Conservation (phyloP, 305 asterid species). For the Fraxinus ornus region DNA sequence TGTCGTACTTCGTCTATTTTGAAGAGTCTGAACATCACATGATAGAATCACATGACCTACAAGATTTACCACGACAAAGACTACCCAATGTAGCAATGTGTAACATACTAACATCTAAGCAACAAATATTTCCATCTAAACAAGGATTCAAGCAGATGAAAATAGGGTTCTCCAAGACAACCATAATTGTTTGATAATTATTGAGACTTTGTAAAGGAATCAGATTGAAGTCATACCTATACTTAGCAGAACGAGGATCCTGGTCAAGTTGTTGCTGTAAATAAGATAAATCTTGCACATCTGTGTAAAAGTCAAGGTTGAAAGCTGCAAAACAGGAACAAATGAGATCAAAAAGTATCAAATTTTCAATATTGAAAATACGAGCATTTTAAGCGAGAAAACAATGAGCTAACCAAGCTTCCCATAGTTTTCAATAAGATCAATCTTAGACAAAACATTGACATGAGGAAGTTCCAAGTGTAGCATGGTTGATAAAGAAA, state of each 20-base stretch:
- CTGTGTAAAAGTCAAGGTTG: conserved; percentile 97
- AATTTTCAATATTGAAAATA: background rate
- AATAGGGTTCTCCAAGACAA: background rate
- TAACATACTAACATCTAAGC: background rate
- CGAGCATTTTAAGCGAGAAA: background rate
- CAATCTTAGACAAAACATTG: conserved; percentile 93
- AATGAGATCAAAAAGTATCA: conserved; percentile 17
- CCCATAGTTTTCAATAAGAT: conserved; percentile 93
- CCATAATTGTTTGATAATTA: background rate
- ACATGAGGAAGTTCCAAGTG: conserved; percentile 96
- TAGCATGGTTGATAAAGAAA: conserved; percentile 87
- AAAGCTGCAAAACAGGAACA: conserved; percentile 61
- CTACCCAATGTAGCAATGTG: background rate
- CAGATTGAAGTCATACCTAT: conserved; percentile 47
- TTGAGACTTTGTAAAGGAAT: conserved; percentile 9
- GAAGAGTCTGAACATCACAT: no score
- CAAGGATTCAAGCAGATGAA: background rate
- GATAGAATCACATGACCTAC: background rate
- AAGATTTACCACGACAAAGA: background rate
- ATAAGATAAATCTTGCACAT: conserved; percentile 81
- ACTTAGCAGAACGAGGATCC: conserved; percentile 84
- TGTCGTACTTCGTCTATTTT: no score
- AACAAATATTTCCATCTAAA: background rate
- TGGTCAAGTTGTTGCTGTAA: conserved; percentile 76
- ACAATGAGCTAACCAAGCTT: conserved; percentile 59